Base-by-base conservation (phyloP, 2,329 filamentous ascomycete species). In the Kalmusia sp. region DNA sequence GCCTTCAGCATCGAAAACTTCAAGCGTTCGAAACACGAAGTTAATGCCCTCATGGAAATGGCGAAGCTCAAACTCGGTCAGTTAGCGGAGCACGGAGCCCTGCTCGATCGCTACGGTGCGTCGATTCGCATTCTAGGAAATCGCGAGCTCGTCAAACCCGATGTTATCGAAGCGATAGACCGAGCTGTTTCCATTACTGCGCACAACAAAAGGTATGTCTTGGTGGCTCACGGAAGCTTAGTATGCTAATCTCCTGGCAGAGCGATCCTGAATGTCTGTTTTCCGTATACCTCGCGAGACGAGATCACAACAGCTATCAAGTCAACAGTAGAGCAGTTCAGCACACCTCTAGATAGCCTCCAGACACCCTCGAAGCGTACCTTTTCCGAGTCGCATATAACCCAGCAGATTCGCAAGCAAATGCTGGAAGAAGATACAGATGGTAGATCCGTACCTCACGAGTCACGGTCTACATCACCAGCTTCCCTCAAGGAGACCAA, bases 1-100 rank as follows among this genome's bases (percentile, higher is more conserved):
- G 95, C 95, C 14, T 99, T 99, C 78, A 96, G 92, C 71, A 97
- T 99, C 69, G 95, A 99, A 77, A 99, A 99, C 79, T 99, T 96
- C 80, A 96, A 98, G 74, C 87, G 95, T 5, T 93, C 92, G 19
- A 93, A 95, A 76, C 95, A 96, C 76, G 95, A 99, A 75, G 95
- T 99, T 7, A 92, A 97, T 70, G 93, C 92, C 25, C 80, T 99
- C 58, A 99, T 99, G 95, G 90, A 96, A 71, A 92, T 99, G 82
- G 93, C 93, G 55, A 97, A 96, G 79, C 87, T 95, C 67, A 98
- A 98, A 78, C 82, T 99, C 22, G 87, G 90, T 55, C 95, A 99
- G 74, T 81, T 99, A 64, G 88, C 91, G 22, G 91, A 96, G 69
- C 95, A 99, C 67, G 95, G 95, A 25, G 93, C 96, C 68, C 81